Evolutionary conservation across 208 protist genomes (phyloP).

Genomic region (Leishmania tropica): DNA sequence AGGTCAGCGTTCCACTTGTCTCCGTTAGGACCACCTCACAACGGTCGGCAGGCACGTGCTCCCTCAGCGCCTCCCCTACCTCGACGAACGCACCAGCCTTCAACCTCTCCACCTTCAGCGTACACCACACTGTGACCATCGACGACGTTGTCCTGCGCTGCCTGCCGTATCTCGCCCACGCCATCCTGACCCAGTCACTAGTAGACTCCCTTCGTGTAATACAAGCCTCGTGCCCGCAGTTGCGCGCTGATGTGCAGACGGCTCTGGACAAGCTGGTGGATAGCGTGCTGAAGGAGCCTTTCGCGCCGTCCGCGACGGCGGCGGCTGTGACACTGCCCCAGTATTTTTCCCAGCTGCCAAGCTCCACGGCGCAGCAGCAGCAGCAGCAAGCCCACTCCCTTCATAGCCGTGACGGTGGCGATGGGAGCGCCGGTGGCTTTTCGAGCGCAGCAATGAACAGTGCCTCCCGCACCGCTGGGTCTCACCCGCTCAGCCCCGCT

Average conservation of each 20-base stretch:
- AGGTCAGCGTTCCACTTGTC: not conserved
- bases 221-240: slow-evolving; percentile 47
- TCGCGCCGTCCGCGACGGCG: slow-evolving; percentile 1
- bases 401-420: slow-evolving; percentile 19
- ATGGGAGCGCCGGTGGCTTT: not conserved
- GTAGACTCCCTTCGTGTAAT: slow-evolving; percentile 63
- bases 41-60: slow-evolving; percentile 6
- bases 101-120: slow-evolving; percentile 13
- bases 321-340: not conserved
- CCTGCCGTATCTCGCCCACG: slow-evolving; percentile 64
- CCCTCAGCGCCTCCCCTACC: slow-evolving; percentile 10
- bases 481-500: slow-evolving; percentile 29
- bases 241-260: slow-evolving; percentile 55
- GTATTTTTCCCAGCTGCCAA: not conserved
- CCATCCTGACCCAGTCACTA: slow-evolving; percentile 64
- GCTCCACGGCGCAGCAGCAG: slow-evolving; percentile 2
- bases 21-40: slow-evolving; percentile 2
- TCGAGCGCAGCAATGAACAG: not conserved
- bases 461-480: not conserved
- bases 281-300: slow-evolving; percentile 57
- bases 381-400: slow-evolving; percentile 12
- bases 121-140: slow-evolving; percentile 34
- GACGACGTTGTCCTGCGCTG: slow-evolving; percentile 76
- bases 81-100: slow-evolving; percentile 21
- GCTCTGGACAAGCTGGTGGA: slow-evolving; percentile 81